These are phyloP conservation scores for Microdochium bolleyi DNA, from an alignment of 2,329 filamentous ascomycete genomes.

Conservation along the genomic window DNA sequence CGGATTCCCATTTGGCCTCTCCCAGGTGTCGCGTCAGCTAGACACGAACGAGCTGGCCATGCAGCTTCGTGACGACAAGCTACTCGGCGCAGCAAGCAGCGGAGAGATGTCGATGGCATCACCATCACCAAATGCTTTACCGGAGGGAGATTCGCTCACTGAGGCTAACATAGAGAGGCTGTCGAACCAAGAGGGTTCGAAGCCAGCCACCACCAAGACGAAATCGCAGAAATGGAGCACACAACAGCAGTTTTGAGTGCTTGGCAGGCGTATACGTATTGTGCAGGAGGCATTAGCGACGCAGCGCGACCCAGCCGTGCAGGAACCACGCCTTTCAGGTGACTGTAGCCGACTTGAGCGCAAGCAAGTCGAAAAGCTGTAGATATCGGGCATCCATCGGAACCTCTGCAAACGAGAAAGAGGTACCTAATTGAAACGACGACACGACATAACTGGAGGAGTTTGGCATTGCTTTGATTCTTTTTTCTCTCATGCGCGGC, in stretches of 20 bases:
- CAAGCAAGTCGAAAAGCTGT: too few relatives aligned
- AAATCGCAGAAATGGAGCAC: neutral
- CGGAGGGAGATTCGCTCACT: constrained; percentile 38
- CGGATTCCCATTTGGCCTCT: constrained; percentile 30
- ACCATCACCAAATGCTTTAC: constrained; percentile 7
- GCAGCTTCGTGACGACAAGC: constrained; percentile 35
- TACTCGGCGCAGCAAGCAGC: constrained; percentile 36
- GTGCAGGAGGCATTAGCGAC: neutral
- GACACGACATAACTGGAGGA: too few relatives aligned
- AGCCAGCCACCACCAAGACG: neutral
- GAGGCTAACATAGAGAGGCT: constrained; percentile 45
- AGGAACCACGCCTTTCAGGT: too few relatives aligned
- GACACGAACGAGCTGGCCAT: constrained; percentile 27
- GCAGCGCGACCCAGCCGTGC: too few relatives aligned
- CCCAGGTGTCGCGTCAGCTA: constrained; percentile 19
- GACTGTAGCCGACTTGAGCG: too few relatives aligned
- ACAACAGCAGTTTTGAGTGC: neutral
- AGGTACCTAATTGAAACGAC: too few relatives aligned
- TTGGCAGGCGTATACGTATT: neutral
- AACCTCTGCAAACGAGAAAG: too few relatives aligned
- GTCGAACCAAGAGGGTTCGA: constrained; percentile 19
- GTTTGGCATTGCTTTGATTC: too few relatives aligned
- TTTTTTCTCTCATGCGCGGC: too few relatives aligned
- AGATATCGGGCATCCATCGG: too few relatives aligned
- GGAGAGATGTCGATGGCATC: constrained; percentile 13